Evolutionary conservation across 306 rosid species (phyloP).

Genomic region (Heteromeles arbutifolia): DNA sequence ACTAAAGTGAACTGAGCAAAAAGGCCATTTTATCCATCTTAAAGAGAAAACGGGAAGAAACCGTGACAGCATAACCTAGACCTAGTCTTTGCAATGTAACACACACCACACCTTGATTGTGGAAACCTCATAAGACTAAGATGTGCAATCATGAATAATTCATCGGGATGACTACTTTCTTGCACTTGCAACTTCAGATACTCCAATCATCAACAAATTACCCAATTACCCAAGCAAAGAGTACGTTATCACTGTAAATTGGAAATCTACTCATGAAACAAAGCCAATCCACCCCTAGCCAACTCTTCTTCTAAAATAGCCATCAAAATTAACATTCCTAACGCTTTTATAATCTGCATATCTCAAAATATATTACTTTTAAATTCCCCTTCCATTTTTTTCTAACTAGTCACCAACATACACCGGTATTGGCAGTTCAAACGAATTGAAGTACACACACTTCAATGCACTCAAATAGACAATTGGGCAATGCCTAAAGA

Average conservation of each 20-base stretch:
- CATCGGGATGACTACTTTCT: not conserved
- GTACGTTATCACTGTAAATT: not conserved
- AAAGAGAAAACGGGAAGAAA: not conserved
- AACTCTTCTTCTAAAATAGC: not conserved
- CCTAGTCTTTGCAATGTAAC: slow-evolving; percentile 5
- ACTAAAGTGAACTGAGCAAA: not conserved
- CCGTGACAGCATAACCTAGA: not conserved
- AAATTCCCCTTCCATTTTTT: slow-evolving; percentile 5
- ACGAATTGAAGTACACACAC: slow-evolving; percentile 8
- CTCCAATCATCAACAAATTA: not conserved
- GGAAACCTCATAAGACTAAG: slow-evolving; percentile 1
- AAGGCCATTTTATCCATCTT: not conserved
- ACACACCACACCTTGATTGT: not conserved
- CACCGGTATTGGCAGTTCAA: slow-evolving; percentile 3
- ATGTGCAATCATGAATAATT: not conserved
- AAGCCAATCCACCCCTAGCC: slow-evolving; percentile 9
- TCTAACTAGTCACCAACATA: slow-evolving; percentile 1
- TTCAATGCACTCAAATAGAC: slow-evolving; percentile 5
- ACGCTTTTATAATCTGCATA: not conserved
- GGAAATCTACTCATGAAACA: not conserved
- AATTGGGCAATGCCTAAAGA: not conserved
- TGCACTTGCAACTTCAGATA: not conserved
- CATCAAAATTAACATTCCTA: slow-evolving; percentile 2
- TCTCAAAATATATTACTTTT: not conserved
- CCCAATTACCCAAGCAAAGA: not conserved